Evolutionary conservation across 2,329 filamentous ascomycete genomes (phyloP).

Genomic region (Trichoderma koningiopsis): DNA sequence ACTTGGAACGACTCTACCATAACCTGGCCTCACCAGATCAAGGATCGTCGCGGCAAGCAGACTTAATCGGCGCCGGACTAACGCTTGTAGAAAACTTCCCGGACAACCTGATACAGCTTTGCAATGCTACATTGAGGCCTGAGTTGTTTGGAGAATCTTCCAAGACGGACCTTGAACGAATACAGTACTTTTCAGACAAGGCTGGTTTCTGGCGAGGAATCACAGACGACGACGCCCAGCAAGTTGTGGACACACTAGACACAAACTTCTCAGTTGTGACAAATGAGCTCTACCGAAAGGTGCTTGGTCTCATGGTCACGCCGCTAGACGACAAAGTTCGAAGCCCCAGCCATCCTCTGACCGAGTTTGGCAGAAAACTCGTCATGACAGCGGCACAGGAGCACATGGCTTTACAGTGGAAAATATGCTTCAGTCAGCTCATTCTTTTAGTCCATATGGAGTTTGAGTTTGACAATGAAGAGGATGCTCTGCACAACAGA

Average conservation of each 20-base stretch:
- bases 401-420: constrained; percentile 70
- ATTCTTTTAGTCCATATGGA: constrained; percentile 85
- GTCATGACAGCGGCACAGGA: constrained; percentile 79
- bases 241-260: constrained; percentile 68
- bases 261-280: constrained; percentile 63
- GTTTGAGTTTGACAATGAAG: constrained; percentile 73
- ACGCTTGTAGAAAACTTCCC: constrained; percentile 72
- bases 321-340: constrained; percentile 50
- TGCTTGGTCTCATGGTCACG: constrained; percentile 50
- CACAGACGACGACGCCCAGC: constrained; percentile 76
- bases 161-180: constrained; percentile 69
- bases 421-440: constrained; percentile 78
- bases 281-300: constrained; percentile 55
- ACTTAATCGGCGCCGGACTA: constrained; percentile 69
- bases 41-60: constrained; percentile 56
- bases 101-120: constrained; percentile 67
- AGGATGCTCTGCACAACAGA: constrained; percentile 62
- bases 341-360: constrained; percentile 58
- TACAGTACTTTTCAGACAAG: constrained; percentile 76
- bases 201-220: constrained; percentile 78
- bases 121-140: constrained; percentile 65
- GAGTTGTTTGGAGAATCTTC: constrained; percentile 76
- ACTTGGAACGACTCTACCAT: constrained; percentile 72
- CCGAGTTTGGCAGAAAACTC: constrained; percentile 74
- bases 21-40: constrained; percentile 62